phyloP scores from a whole-genome alignment of 2,329 filamentous ascomycete species.

The Intubia oerlemansii region DNA sequence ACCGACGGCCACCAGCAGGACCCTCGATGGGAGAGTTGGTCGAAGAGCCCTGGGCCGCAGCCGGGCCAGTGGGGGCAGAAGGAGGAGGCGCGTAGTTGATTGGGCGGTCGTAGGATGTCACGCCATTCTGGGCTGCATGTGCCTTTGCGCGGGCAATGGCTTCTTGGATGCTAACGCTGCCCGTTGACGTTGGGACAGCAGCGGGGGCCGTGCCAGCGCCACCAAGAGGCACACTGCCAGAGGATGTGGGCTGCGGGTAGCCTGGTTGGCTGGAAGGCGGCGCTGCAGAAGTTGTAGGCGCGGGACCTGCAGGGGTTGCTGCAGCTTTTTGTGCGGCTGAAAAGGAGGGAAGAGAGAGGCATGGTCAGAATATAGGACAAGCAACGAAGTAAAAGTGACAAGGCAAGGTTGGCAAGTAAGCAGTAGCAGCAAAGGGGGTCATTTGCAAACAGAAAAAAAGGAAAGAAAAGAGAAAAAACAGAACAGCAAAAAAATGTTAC shows the following conservation, averaged over 20 bases:
- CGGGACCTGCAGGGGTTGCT: slow-evolving; percentile 4
- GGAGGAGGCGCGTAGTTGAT: slow-evolving; percentile 21
- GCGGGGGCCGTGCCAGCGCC: slow-evolving; percentile 45
- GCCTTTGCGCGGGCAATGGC: slow-evolving; percentile 69
- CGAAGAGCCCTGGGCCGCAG: neutral
- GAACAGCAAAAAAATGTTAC: too few species aligned
- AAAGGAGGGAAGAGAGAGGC: slow-evolving; percentile 1
- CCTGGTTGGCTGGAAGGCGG: slow-evolving; percentile 9
- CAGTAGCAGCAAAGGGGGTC: too few species aligned
- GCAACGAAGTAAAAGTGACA: too few species aligned
- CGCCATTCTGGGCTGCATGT: slow-evolving; percentile 59
- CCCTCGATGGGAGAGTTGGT: neutral
- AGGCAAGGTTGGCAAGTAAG: too few species aligned
- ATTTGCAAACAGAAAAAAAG: too few species aligned
- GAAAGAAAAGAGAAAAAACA: neutral
- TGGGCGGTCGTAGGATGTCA: slow-evolving; percentile 39
- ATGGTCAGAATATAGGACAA: slow-evolving; percentile 6
- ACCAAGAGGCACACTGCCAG: slow-evolving; percentile 62
- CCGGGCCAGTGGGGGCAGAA: too few species aligned
- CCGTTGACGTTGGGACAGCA: slow-evolving; percentile 60
- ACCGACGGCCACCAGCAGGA: slow-evolving; percentile 27
- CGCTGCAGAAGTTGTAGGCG: slow-evolving; percentile 3
- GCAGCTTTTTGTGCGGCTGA: slow-evolving; percentile 9
- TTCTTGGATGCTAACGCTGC: slow-evolving; percentile 65
- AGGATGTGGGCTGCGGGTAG: slow-evolving; percentile 44